Evolutionary conservation across 805 yeast genomes (phyloP).

Genomic region (Candida silvatica): DNA sequence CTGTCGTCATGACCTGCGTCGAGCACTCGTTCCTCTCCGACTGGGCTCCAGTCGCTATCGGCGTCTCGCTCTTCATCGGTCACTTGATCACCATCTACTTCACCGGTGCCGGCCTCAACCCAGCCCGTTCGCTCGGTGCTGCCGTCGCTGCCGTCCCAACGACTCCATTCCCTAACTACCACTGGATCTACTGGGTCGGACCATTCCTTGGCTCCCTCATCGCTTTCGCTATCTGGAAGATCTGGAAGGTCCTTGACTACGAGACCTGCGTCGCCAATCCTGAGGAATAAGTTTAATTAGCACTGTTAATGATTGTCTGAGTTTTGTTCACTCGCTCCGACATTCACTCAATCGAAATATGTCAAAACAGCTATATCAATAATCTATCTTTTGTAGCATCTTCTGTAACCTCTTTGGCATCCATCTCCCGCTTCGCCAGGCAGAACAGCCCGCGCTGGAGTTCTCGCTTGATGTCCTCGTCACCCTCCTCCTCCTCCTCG

Average conservation of each 20-base stretch:
- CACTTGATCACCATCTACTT: constrained; percentile 75
- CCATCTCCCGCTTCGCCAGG: no score
- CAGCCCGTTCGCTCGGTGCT: constrained; percentile 86
- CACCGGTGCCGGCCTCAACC: constrained; percentile 90
- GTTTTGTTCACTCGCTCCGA: no score
- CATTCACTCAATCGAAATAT: no score
- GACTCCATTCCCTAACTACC: constrained; percentile 66
- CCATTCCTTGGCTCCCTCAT: constrained; percentile 65
- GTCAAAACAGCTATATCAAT: no score
- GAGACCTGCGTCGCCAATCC: constrained; percentile 29
- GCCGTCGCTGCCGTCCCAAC: constrained; percentile 46
- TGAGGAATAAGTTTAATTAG: neutral
- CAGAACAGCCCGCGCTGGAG: no score
- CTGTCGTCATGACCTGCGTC: constrained; percentile 77
- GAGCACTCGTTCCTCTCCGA: constrained; percentile 70
- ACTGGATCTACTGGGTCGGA: constrained; percentile 93
- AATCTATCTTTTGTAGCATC: no score
- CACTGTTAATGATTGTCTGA: no score
- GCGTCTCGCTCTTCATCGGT: constrained; percentile 72
- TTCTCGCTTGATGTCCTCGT: no score
- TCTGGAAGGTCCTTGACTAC: constrained; percentile 57
- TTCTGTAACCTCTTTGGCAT: no score
- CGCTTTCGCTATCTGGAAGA: constrained; percentile 60
- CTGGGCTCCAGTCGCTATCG: constrained; percentile 79
- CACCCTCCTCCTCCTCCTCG: no score